Evolutionary conservation across 2,329 filamentous ascomycete species (phyloP), one percentile per base, ranked within the genome.

Genomic region (Rosellinia necatrix): DNA sequence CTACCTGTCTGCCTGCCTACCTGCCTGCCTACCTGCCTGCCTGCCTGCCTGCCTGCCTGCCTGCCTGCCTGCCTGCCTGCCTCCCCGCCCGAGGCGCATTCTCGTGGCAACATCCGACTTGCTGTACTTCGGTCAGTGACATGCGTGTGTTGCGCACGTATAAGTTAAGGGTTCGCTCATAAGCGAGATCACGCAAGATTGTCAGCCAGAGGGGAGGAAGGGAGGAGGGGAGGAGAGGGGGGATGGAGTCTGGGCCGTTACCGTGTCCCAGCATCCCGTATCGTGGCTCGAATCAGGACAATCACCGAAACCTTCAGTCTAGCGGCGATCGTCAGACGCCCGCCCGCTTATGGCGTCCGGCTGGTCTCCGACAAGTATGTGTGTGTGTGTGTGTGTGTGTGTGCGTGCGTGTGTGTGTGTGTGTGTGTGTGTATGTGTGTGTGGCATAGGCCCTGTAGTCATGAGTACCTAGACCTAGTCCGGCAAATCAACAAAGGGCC

Each of bases 261-360:
- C 34, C 43, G 43, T 32, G 29, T 41, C 10, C 24, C n/a, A n/a
- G 40, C 27, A 15, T 21, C 30, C 43, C 29, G 21, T 29, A 53
- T 56, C 56, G 59, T 61, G 59, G 59, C 59, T 59, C 59, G 59
- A 61, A 61, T 61, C 56, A 59, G 46, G 30, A 43, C 10, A 25
- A 25, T 30, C 32, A 27, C 41, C 49, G 27, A 41, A 32, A 38
- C 10, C 29, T 25, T 35, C 30, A 32, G 13, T 29, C 44, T 29
- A 55, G 38, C 19, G 50, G 27, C 40, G 32, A 58, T 54, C 49
- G 30, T 46, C 44, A 53, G 29, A 44, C 43, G 46, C 43, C 30
- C n/a, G n/a, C 43, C 43, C 49, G 49, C 50, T 48, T 50, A 21
- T 58, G 25, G 35, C 42, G 44, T 34, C 46, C 43, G 19, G 27